These are phyloP conservation scores for Fagopyrum esculentum DNA, from an alignment of 148 eudicot genomes.

Conservation along the genomic window DNA sequence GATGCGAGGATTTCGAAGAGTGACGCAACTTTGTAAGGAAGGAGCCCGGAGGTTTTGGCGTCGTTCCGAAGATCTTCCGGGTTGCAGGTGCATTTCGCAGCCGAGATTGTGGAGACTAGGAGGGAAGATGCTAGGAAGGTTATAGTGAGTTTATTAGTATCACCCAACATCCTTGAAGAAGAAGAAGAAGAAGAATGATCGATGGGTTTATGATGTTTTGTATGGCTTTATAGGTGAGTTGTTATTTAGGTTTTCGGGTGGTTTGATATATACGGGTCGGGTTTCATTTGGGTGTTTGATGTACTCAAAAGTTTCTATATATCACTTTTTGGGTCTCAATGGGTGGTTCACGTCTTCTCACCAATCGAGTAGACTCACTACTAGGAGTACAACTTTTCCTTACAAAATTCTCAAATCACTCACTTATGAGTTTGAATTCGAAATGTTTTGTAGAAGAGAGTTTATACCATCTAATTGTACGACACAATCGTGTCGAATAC, in stretches of 20 bases:
- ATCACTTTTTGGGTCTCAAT: too few species aligned
- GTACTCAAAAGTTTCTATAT: too few species aligned
- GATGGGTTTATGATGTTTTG: not conserved
- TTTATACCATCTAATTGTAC: too few species aligned
- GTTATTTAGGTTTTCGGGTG: not conserved
- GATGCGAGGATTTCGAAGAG: slow-evolving; percentile 48
- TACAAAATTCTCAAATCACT: too few species aligned
- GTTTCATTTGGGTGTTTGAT: not conserved
- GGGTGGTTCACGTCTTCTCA: too few species aligned
- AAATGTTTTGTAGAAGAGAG: too few species aligned
- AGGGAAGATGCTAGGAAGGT: slow-evolving; percentile 7
- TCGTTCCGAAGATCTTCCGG: slow-evolving; percentile 16
- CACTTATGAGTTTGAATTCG: too few species aligned
- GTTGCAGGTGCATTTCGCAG: slow-evolving; percentile 32
- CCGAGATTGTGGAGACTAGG: slow-evolving; percentile 13
- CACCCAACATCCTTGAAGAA: too few species aligned
- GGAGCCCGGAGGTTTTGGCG: not conserved
- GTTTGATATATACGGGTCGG: not conserved
- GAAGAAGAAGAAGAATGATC: not conserved
- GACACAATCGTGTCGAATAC: too few species aligned
- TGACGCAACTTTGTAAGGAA: slow-evolving; percentile 37
- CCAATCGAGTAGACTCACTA: too few species aligned
- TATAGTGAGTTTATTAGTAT: not conserved
- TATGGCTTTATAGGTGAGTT: not conserved
- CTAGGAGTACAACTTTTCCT: too few species aligned